phyloP scores from a whole-genome alignment of 495 filamentous ascomycete species.

The Penicillium paradoxum region DNA sequence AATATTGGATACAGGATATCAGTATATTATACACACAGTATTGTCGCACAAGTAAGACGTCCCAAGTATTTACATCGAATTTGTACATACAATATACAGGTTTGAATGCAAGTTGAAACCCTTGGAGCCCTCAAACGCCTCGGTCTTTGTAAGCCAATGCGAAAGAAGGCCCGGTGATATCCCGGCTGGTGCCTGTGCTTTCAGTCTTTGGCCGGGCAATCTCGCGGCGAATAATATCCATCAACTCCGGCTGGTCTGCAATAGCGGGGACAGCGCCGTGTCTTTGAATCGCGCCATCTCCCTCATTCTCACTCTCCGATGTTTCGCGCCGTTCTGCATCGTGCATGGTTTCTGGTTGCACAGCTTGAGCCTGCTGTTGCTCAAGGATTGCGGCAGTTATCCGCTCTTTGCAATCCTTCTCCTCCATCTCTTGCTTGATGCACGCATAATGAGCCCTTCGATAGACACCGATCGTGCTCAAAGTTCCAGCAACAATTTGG shows the following conservation, averaged over 20 bases:
- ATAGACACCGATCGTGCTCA: conserved; percentile 38
- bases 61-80: no score
- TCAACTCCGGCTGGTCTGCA: conserved; percentile 8
- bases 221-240: conserved; percentile 12
- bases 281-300: not conserved
- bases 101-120: no score
- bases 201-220: conserved; percentile 12
- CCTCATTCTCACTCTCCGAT: not conserved
- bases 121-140: no score
- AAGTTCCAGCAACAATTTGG: conserved; percentile 26
- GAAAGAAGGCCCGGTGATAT: conserved; percentile 13
- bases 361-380: not conserved
- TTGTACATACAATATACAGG: no score
- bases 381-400: conserved; percentile 24
- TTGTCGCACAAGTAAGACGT: no score
- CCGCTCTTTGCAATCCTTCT: conserved; percentile 19
- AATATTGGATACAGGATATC: no score
- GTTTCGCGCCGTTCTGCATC: not conserved
- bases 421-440: conserved; percentile 30
- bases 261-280: conserved; percentile 4
- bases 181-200: not conserved
- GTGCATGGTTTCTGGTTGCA: not conserved
- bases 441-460: conserved; percentile 34
- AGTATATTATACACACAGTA: no score
- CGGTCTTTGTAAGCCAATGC: conserved; percentile 11